These are phyloP conservation scores for Chlorophyllum brunneum DNA, from an alignment of 768 basidiomycete genomes.

Conservation along the genomic window DNA sequence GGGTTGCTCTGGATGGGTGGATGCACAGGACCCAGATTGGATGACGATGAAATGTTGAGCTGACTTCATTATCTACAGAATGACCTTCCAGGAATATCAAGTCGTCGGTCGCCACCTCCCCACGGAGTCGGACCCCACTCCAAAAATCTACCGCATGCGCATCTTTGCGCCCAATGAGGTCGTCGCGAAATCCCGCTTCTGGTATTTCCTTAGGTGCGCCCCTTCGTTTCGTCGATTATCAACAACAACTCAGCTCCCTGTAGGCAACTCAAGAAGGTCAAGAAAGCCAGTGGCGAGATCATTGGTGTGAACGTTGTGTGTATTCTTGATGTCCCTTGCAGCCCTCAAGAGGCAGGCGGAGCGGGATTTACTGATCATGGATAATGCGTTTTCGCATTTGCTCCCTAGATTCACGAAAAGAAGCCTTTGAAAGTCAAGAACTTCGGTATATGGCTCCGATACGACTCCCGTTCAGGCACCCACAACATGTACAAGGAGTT, in stretches of 20 bases:
- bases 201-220: conserved; percentile 93
- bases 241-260: not conserved
- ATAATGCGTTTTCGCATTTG: conserved; percentile 25
- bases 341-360: conserved; percentile 86
- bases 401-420: conserved; percentile 90
- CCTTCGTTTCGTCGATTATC: no score
- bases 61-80: conserved; percentile 34
- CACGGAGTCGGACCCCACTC: conserved; percentile 86
- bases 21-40: conserved; percentile 7
- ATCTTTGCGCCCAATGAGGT: conserved; percentile 99
- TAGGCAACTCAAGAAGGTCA: conserved; percentile 97
- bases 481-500: conserved; percentile 99
- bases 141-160: conserved; percentile 99
- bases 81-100: conserved; percentile 89
- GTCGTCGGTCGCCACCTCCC: conserved; percentile 97
- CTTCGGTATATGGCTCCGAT: conserved; percentile 99
- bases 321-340: conserved; percentile 66
- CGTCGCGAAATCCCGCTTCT: conserved; percentile 98
- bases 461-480: conserved; percentile 98
- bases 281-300: conserved; percentile 99
- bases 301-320: conserved; percentile 96
- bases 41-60: conserved; percentile 9
- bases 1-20: conserved; percentile 8
- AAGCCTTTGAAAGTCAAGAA: conserved; percentile 98
- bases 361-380: conserved; percentile 52